phyloP scores from a whole-genome alignment of 2,329 filamentous ascomycete species.

The Ophiosphaerella korrae region DNA sequence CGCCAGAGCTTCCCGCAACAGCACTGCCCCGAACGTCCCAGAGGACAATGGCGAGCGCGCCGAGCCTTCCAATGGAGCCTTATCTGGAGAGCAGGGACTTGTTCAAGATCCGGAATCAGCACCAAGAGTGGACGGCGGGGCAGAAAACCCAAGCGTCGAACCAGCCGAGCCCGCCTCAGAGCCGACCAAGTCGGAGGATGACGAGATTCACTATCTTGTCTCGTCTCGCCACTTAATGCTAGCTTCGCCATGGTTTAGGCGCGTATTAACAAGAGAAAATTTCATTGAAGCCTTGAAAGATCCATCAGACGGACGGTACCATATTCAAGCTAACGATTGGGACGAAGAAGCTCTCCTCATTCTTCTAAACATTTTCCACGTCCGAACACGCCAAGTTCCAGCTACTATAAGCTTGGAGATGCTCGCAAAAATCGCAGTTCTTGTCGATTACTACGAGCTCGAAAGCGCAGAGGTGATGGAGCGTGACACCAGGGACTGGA shows the following conservation, averaged over 20 bases:
- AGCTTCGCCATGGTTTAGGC: conserved; percentile 8
- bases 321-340: conserved; percentile 20
- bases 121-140: too few relatives aligned
- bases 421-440: conserved; percentile 52
- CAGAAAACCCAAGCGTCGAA: not conserved
- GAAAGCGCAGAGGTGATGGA: conserved; percentile 52
- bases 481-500: conserved; percentile 50
- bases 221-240: conserved; percentile 8
- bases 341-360: conserved; percentile 50
- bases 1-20: not conserved
- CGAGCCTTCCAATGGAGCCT: not conserved
- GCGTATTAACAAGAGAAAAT: not conserved
- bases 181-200: not conserved
- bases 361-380: conserved; percentile 55
- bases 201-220: conserved; percentile 4
- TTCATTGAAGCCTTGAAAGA: conserved; percentile 4
- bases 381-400: conserved; percentile 50
- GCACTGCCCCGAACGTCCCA: too few relatives aligned
- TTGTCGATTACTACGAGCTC: conserved; percentile 49
- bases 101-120: not conserved
- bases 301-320: conserved; percentile 11
- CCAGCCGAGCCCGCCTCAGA: not conserved
- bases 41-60: not conserved
- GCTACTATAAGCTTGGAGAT: conserved; percentile 46
- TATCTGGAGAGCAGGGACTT: not conserved